Conservation (phyloP, 179 eudicot species). For the Actinidia chinensis region DNA sequence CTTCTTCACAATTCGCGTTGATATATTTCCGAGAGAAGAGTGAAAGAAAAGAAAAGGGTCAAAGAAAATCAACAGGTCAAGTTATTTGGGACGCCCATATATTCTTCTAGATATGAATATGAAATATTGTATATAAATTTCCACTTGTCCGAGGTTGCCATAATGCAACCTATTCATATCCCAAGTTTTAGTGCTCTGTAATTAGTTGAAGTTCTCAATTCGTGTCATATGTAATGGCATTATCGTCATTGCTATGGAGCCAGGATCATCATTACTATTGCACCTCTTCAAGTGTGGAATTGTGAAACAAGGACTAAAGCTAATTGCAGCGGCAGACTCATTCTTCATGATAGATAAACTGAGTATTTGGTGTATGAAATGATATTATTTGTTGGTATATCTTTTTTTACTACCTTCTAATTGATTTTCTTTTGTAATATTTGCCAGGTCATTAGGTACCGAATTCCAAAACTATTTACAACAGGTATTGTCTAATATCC, state of each 20-base stretch:
- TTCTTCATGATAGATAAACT: background rate
- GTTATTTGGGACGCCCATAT: background rate
- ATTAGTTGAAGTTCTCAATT: too few species aligned
- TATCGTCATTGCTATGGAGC: too few species aligned
- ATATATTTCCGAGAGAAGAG: background rate
- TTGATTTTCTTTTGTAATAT: constrained; percentile 47
- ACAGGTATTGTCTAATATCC: constrained; percentile 89
- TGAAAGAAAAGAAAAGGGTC: background rate
- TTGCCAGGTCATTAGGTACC: constrained; percentile 86
- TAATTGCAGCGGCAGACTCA: too few species aligned
- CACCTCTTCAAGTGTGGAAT: too few species aligned
- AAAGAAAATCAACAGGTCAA: background rate
- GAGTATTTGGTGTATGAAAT: background rate
- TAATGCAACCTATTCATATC: too few species aligned
- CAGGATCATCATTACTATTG: too few species aligned
- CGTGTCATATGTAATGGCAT: too few species aligned
- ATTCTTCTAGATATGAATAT: background rate
- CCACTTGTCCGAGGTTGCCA: too few species aligned
- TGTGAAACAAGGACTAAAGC: too few species aligned
- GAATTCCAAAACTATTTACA: constrained; percentile 93
- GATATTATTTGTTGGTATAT: background rate
- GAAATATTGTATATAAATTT: background rate
- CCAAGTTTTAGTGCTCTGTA: too few species aligned
- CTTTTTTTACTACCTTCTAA: background rate
- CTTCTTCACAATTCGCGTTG: too few species aligned